phyloP scores from a whole-genome alignment of 139 green algal species.

The Chlamydomonas sp. region DNA sequence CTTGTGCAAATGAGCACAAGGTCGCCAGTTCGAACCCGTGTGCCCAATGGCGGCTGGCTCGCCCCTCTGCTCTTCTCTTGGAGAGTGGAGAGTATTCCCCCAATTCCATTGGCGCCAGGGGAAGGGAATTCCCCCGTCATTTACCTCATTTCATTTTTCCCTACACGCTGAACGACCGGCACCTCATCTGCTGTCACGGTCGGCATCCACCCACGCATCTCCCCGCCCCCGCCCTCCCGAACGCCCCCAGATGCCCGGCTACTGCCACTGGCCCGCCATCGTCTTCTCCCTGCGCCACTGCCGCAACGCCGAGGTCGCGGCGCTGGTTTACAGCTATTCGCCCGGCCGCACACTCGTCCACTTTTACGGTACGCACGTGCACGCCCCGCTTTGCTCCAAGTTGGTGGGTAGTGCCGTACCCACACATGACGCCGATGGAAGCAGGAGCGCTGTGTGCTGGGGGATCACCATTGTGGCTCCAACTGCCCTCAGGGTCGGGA shows the following conservation, averaged over 20 bases:
- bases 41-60: too few species aligned
- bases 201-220: too few species aligned
- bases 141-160: too few species aligned
- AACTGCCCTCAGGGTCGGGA: background rate
- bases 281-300: background rate
- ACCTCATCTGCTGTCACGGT: background rate
- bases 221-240: background rate
- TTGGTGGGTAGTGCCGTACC: background rate
- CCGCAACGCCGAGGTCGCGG: constrained; percentile 14
- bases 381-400: background rate
- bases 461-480: background rate
- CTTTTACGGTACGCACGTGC: constrained; percentile 4
- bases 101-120: too few species aligned
- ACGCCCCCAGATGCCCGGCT: constrained; percentile 2
- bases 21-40: too few species aligned
- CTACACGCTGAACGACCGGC: too few species aligned
- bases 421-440: background rate
- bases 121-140: too few species aligned
- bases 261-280: constrained; percentile 13
- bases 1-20: too few species aligned
- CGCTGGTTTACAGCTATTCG: constrained; percentile 17
- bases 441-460: too few species aligned
- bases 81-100: too few species aligned
- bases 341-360: constrained; percentile 8
- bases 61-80: too few species aligned